Evolutionary conservation across 2,329 filamentous ascomycete genomes (phyloP).

Genomic region (Elsinoe australis): DNA sequence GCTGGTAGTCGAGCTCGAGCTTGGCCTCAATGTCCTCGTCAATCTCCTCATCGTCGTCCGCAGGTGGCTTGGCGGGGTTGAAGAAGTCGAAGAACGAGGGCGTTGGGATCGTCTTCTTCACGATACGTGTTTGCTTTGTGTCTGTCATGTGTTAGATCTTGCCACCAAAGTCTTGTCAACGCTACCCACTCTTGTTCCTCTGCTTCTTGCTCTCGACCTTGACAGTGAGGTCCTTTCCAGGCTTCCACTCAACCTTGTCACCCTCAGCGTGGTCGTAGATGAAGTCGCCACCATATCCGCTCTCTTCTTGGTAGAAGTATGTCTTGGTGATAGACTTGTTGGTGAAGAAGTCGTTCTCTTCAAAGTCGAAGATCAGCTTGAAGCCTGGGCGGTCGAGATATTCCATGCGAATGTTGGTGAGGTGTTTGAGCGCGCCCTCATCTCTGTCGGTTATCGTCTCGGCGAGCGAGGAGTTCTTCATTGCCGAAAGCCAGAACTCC

Average conservation of each 20-base stretch:
- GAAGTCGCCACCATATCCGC: constrained; percentile 95
- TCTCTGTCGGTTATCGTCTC: constrained; percentile 99
- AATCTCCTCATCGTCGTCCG: constrained; percentile 69
- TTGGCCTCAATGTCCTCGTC: constrained; percentile 93
- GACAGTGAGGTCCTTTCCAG: constrained; percentile 85
- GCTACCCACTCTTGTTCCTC: constrained; percentile 86
- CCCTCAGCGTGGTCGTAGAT: constrained; percentile 99
- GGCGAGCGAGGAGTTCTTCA: constrained; percentile 98
- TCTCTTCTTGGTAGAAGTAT: constrained; percentile 98
- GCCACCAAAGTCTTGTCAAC: background rate
- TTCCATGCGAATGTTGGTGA: constrained; percentile 95
- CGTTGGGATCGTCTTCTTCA: constrained; percentile 97
- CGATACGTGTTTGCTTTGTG: constrained; percentile 97
- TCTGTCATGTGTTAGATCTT: constrained; percentile 48
- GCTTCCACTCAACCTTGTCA: constrained; percentile 95
- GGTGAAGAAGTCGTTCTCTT: constrained; percentile 90
- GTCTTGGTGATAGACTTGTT: constrained; percentile 98
- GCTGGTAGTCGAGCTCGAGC: constrained; percentile 94
- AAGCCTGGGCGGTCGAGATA: constrained; percentile 98
- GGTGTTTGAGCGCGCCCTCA: constrained; percentile 81
- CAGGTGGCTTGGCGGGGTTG: constrained; percentile 81
- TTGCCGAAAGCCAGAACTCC: constrained; percentile 98
- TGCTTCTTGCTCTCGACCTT: constrained; percentile 99
- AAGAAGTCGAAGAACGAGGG: constrained; percentile 99
- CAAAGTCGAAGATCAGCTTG: constrained; percentile 95